Percentiles rank a stretch among this genome's conserved stretches.
These are phyloP conservation scores for Trapa incisa DNA, from an alignment of 345 rosid species.

Conservation along the genomic window DNA sequence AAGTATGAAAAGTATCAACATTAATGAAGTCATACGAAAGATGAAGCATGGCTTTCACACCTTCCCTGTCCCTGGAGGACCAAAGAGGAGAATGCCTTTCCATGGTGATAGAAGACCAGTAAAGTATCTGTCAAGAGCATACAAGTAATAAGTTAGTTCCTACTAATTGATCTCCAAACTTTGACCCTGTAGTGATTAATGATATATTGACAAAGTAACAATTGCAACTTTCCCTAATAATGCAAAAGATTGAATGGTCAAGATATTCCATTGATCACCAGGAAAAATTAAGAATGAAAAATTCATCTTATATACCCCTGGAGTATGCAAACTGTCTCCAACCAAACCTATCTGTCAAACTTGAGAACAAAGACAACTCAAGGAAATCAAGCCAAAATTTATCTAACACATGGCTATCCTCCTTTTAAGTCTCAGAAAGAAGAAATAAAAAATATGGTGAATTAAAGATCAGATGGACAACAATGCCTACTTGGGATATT, in stretches of 20 bases:
- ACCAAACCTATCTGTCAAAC: neutral
- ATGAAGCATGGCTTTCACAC: constrained; percentile 21
- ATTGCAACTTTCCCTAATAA: neutral
- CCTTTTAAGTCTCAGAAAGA: neutral
- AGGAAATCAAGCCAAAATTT: constrained; percentile 1
- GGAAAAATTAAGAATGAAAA: neutral
- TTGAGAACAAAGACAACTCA: neutral
- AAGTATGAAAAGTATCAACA: neutral
- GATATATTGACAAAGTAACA: neutral
- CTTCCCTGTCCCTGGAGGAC: constrained; percentile 99
- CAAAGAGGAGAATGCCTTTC: constrained; percentile 99
- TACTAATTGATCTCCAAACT: neutral
- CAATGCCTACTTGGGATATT: constrained; percentile 72
- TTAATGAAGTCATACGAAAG: neutral
- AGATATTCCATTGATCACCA: neutral
- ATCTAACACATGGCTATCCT: neutral
- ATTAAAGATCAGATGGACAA: constrained; percentile 1
- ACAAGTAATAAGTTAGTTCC: neutral
- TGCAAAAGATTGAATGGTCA: neutral
- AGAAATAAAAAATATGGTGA: neutral
- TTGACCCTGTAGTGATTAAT: neutral
- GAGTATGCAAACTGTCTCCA: neutral
- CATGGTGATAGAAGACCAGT: constrained; percentile 94
- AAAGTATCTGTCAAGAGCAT: constrained; percentile 43
- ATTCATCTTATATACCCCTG: neutral